These are phyloP conservation scores for Leishmania arabica DNA, from an alignment of 208 protist species.

Conservation along the genomic window DNA sequence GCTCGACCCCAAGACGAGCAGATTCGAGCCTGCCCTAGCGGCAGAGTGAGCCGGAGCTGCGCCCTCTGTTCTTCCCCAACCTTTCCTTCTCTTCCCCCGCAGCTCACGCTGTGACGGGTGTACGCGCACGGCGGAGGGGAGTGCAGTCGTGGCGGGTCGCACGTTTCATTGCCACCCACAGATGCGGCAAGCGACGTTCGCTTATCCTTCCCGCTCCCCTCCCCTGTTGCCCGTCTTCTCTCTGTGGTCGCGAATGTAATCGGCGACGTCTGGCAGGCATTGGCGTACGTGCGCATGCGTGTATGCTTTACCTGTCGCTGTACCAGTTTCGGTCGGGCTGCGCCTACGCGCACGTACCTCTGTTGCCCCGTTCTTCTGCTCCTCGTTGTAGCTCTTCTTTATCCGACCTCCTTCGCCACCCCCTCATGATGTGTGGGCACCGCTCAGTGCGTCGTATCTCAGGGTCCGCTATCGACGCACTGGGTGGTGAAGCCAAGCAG, in stretches of 20 bases:
- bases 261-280: background rate
- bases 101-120: background rate
- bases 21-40: slow-evolving; percentile 24
- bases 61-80: background rate
- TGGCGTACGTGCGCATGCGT: background rate
- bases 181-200: background rate
- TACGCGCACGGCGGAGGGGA: too few relatives aligned
- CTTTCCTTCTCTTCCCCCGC: background rate
- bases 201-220: background rate
- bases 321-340: background rate
- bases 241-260: background rate
- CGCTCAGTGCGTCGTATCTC: background rate
- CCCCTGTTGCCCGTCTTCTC: background rate
- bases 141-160: background rate
- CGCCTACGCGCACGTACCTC: background rate
- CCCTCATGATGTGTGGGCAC: background rate
- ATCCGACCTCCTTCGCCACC: background rate
- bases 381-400: background rate
- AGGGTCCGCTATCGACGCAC: background rate
- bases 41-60: background rate
- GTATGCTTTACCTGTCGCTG: background rate
- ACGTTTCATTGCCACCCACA: background rate
- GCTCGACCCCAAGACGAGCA: slow-evolving; percentile 21
- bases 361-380: background rate
- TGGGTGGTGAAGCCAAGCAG: background rate